Evolutionary conservation across 352 stramenopile genomes (phyloP).

Genomic region (Pythium grandisporangium): DNA sequence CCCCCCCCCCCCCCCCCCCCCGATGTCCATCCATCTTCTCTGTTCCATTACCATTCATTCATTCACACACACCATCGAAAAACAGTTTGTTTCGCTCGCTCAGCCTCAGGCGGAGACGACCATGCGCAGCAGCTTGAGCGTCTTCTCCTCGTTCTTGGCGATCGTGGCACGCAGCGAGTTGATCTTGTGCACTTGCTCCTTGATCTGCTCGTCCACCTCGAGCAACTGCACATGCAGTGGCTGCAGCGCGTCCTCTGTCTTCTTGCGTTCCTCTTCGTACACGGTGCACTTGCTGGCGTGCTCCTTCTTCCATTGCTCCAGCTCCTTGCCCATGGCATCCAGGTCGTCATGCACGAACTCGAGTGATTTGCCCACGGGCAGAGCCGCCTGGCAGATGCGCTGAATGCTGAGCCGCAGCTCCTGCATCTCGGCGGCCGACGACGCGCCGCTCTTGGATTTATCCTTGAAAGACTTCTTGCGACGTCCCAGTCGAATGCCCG

Average conservation of each 20-base stretch:
- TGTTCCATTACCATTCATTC: no score
- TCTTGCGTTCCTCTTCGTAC: slow-evolving; percentile 80
- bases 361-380: slow-evolving; percentile 88
- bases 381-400: slow-evolving; percentile 86
- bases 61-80: slow-evolving; percentile 1
- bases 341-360: slow-evolving; percentile 93
- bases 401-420: slow-evolving; percentile 82
- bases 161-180: slow-evolving; percentile 89
- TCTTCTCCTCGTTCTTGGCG: slow-evolving; percentile 90
- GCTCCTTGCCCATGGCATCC: slow-evolving; percentile 90
- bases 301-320: slow-evolving; percentile 87
- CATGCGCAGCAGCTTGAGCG: slow-evolving; percentile 82
- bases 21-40: no score
- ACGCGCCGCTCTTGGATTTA: slow-evolving; percentile 62
- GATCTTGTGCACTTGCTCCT: slow-evolving; percentile 90
- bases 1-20: no score
- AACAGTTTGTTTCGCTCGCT: neutral
- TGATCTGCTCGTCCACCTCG: slow-evolving; percentile 86
- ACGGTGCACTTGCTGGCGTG: slow-evolving; percentile 69
- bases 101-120: slow-evolving; percentile 63
- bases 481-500: slow-evolving; percentile 58
- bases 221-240: slow-evolving; percentile 75
- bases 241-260: slow-evolving; percentile 74
- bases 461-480: slow-evolving; percentile 81
- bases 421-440: slow-evolving; percentile 64